Evolutionary conservation across 768 basidiomycete species (phyloP), one percentile per base, ranked within the genome.

Genomic region (Pisolithus marmoratus): DNA sequence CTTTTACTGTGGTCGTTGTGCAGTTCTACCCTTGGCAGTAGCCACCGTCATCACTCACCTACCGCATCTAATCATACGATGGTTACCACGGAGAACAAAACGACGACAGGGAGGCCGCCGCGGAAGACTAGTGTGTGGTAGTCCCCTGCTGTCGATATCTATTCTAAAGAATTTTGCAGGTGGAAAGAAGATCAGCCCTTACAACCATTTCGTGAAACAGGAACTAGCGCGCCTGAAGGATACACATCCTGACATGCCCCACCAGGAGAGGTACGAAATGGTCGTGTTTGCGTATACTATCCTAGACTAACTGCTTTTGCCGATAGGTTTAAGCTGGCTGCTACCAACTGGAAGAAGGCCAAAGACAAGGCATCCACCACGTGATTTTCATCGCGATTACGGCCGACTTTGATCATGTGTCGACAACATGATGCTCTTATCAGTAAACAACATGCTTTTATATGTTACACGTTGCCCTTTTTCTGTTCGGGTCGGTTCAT

Each of bases 191-290:
- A 71, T 87, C 43, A 83, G 82, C 34, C 76, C 80, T 14, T 91
- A 85, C 70, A 90, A 90, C 66, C 86, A 83, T 65, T 91, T 85
- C 66, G 74, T 89, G 85, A 81, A 87, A 75, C 72, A 77, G 20
- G 87, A 90, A 66, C 82, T 90, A 76, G 82, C 83, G 29, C 83
- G 85, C 52, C 75, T 90, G 66, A 90, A 87, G 74, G 84, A 85
- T 60, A 73, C 80, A 15, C 78, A 89, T 57, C 88, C 88, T 27
- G 78, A 84, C 49, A 78, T 88, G 61, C 61, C 76, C 29, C 88
- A 90, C 70, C 81, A 81, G 63, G 86, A 88, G 54, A 77, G 88
- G 87, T 90, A 64, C 57, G 75, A 14, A 55, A 56, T 26, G 43
- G 20, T 43, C 5, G 11, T 41, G 17, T 7, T 19, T 29, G 9